Evolutionary conservation across 768 basidiomycete species (phyloP).

Genomic region (Kwoniella newhampshirensis): DNA sequence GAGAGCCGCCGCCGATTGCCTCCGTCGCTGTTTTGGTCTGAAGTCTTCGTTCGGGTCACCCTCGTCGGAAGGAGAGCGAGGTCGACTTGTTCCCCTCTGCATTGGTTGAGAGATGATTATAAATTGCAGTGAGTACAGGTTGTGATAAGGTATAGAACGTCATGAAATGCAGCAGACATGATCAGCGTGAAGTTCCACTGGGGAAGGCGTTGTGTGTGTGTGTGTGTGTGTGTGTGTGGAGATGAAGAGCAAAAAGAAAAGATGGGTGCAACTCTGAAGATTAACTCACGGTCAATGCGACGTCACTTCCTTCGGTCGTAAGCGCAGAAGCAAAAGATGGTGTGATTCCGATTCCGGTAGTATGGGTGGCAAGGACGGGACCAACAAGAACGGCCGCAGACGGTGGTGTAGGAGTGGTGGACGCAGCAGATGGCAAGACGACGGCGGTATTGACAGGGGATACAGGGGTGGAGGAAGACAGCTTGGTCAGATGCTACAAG

Average conservation of each 20-base stretch:
- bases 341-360: neutral
- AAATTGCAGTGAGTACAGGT: neutral
- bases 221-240: neutral
- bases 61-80: slow-evolving; percentile 24
- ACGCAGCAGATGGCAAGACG: too few relatives aligned
- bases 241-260: neutral
- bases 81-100: slow-evolving; percentile 36
- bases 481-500: slow-evolving; percentile 4
- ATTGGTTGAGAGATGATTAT: slow-evolving; percentile 9
- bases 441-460: neutral
- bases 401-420: too few relatives aligned
- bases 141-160: neutral
- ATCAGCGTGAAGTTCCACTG: too few relatives aligned
- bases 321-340: neutral
- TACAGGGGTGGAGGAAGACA: slow-evolving; percentile 9
- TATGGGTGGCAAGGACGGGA: too few relatives aligned
- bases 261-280: neutral
- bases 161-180: neutral
- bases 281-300: slow-evolving; percentile 14
- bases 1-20: slow-evolving; percentile 9
- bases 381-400: too few relatives aligned
- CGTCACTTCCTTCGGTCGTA: slow-evolving; percentile 2
- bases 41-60: slow-evolving; percentile 15
- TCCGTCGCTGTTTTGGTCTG: slow-evolving; percentile 15
- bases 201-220: neutral